Evolutionary conservation across 345 rosid species (phyloP).

Genomic region (Hibiscus mutabilis): DNA sequence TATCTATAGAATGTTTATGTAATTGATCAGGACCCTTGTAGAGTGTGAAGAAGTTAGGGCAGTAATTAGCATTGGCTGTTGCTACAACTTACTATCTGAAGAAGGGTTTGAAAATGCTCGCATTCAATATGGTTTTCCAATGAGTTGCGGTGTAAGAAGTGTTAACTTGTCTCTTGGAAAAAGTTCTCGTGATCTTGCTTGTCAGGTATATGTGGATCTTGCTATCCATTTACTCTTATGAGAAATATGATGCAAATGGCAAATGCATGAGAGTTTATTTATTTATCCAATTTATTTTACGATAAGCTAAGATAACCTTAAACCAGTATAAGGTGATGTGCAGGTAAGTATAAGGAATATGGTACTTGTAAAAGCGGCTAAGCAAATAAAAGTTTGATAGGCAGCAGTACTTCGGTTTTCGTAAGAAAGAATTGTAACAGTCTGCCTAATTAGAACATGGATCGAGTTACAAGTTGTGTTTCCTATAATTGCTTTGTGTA

Average conservation of each 20-base stretch:
- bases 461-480: not conserved
- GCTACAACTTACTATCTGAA: constrained; percentile 88
- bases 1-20: constrained; percentile 15
- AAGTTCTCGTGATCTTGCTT: constrained; percentile 76
- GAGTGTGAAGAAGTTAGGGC: constrained; percentile 71
- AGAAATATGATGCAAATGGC: constrained; percentile 5
- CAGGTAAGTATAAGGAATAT: not conserved
- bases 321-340: not conserved
- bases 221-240: not conserved
- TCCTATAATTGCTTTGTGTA: not conserved
- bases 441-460: not conserved
- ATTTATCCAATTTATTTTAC: not conserved
- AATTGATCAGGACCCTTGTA: constrained; percentile 50
- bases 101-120: constrained; percentile 26
- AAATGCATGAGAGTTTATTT: not conserved
- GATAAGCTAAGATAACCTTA: not conserved
- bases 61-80: constrained; percentile 87
- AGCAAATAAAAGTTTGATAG: constrained; percentile 1
- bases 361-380: not conserved
- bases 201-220: constrained; percentile 56
- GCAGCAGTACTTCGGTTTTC: not conserved
- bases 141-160: constrained; percentile 68
- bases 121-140: constrained; percentile 58
- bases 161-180: constrained; percentile 50
- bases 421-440: not conserved